Conservation (phyloP, 306 rosid genomes). For the Gillenia trifoliata region DNA sequence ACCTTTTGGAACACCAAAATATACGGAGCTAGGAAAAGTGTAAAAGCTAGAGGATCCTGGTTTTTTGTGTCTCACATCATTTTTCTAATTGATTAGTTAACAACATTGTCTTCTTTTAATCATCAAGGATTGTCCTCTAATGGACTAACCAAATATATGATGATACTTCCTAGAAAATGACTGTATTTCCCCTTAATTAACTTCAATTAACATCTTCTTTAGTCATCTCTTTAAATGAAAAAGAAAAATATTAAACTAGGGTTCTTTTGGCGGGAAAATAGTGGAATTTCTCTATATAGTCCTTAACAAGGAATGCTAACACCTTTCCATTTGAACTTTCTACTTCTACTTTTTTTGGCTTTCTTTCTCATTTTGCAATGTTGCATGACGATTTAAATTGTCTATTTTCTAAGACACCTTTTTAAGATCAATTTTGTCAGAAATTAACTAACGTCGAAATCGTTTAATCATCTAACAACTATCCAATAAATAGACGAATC, state of each 20-base stretch:
- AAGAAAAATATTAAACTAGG: not conserved
- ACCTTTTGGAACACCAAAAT: not conserved
- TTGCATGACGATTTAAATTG: too few relatives aligned
- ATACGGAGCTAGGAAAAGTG: not conserved
- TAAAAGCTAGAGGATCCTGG: not conserved
- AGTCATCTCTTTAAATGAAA: not conserved
- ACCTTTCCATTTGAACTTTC: too few relatives aligned
- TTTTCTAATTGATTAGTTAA: not conserved
- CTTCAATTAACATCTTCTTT: not conserved
- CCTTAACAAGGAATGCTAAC: too few relatives aligned
- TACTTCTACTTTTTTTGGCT: too few relatives aligned
- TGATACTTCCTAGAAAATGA: conserved; percentile 4
- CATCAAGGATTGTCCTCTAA: not conserved
- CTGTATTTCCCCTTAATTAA: not conserved
- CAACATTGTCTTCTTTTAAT: not conserved
- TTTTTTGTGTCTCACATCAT: not conserved
- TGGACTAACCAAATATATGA: not conserved
- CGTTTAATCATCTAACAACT: too few relatives aligned
- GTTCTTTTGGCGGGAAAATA: not conserved
- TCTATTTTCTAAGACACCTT: too few relatives aligned
- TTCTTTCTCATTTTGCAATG: too few relatives aligned
- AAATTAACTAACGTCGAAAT: too few relatives aligned
- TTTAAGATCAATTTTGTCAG: too few relatives aligned
- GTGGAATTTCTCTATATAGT: too few relatives aligned
- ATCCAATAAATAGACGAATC: too few relatives aligned